phyloP scores from a whole-genome alignment of 345 rosid genomes.

The Lepidium sativum region DNA sequence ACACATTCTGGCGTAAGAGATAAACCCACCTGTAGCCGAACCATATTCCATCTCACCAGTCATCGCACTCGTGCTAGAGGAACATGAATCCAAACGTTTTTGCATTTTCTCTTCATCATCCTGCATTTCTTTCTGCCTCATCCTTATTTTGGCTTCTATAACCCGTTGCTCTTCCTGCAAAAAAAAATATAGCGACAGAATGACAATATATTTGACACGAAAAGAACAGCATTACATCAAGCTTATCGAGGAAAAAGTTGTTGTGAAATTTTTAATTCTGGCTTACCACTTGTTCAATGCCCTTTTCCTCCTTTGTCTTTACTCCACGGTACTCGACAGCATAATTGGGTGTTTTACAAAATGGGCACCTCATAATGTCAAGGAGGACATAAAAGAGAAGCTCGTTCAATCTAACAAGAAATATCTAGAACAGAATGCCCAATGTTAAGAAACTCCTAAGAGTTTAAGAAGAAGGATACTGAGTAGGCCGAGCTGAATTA shows the following conservation, averaged over 20 bases:
- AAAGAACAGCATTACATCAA: neutral
- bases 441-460: neutral
- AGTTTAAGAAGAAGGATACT: constrained; percentile 66
- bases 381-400: constrained; percentile 29
- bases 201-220: neutral
- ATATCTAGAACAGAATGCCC: neutral
- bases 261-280: neutral
- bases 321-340: constrained; percentile 95
- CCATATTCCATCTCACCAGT: constrained; percentile 49
- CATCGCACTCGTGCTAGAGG: constrained; percentile 43
- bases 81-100: constrained; percentile 61
- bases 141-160: constrained; percentile 91
- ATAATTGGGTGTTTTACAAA: constrained; percentile 91
- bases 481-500: constrained; percentile 81
- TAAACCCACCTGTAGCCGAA: constrained; percentile 43
- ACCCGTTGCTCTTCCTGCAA: constrained; percentile 93
- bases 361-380: constrained; percentile 80
- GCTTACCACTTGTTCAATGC: constrained; percentile 93
- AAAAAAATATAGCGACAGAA: neutral
- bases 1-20: neutral
- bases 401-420: neutral
- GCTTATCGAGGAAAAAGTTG: neutral
- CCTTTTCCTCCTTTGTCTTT: constrained; percentile 92
- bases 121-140: constrained; percentile 76
- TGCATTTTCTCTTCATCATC: constrained; percentile 86